Evolutionary conservation across 345 rosid species (phyloP).

Genomic region (Salix koriyanagi): DNA sequence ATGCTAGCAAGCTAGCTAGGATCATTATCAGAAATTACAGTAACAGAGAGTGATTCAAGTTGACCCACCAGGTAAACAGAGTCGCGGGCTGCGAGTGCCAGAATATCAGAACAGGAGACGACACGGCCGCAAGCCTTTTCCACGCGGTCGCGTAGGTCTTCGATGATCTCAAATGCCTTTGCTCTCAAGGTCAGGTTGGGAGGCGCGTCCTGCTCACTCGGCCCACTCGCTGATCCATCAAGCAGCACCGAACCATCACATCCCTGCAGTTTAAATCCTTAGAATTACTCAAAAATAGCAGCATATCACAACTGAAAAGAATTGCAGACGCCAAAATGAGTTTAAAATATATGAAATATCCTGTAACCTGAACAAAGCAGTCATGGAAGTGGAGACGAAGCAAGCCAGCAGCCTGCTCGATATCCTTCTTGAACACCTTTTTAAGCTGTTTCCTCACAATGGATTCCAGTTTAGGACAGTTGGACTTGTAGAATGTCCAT

Average conservation of each 20-base stretch:
- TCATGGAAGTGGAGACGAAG: conserved; percentile 91
- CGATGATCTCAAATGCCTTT: conserved; percentile 41
- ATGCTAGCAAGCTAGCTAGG: not conserved
- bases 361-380: conserved; percentile 81
- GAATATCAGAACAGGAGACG: conserved; percentile 55
- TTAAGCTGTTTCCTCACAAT: conserved; percentile 49
- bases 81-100: conserved; percentile 59
- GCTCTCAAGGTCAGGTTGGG: conserved; percentile 52
- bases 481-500: conserved; percentile 53
- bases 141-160: conserved; percentile 37
- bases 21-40: not conserved
- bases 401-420: conserved; percentile 88
- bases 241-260: conserved; percentile 85
- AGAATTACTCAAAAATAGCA: not conserved
- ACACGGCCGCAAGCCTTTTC: conserved; percentile 45
- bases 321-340: not conserved
- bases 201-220: conserved; percentile 66
- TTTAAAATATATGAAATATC: not conserved
- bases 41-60: not conserved
- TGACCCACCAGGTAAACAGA: conserved; percentile 48
- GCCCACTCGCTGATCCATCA: conserved; percentile 74
- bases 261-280: conserved; percentile 42
- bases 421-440: conserved; percentile 58
- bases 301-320: not conserved
- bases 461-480: conserved; percentile 65